Evolutionary conservation across 345 rosid species (phyloP), one percentile per base, ranked within the genome.

Genomic region (Psidium guajava): DNA sequence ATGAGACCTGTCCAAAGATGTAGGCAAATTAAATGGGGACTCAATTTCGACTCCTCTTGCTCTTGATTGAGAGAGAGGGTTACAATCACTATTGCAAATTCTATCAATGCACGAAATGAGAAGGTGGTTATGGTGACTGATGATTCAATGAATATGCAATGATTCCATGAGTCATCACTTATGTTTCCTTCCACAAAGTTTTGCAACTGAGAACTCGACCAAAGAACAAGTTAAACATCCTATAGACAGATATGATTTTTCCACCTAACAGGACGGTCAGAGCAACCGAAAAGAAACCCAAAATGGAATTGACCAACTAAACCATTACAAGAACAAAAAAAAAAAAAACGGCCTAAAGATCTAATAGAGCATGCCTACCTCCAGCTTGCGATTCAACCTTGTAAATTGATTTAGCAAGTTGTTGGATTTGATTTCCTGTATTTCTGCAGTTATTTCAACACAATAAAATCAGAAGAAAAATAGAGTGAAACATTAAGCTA

Each of bases 331-430:
- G 75, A 64, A 64, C 75, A 7, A 32, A 32, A 64, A 22, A 61
- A 7, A 32, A 32, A 64, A 22, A 61, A 16, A 22, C 18, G 1
- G 59, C 20, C 74, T 44, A 42, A 75, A 52, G n/a, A 82, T 84
- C 82, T 77, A 40, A 53, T 57, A 53, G 47, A 84, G 86, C 21
- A 81, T n/a, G 54, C 85, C 83, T 89, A 96, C 99, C 98, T 88
- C 95, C 87, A 83, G 95, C 97, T 91, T 92, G 88, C 28, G 90
- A 86, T 91, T 96, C 99, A 82, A 90, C 95, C 89, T 94, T 95
- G 91, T 93, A 89, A 87, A 89, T 92, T 27, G 98, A 93, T 88
- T 94, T 96, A 61, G 93, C 92, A 81, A 95, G 93, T 87, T 86
- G 92, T 75, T 93, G 98, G 86, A 92, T 90, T 87, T 92, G 91